These are phyloP conservation scores for Boletales sp. DNA, from an alignment of 768 basidiomycete genomes.

Conservation along the genomic window DNA sequence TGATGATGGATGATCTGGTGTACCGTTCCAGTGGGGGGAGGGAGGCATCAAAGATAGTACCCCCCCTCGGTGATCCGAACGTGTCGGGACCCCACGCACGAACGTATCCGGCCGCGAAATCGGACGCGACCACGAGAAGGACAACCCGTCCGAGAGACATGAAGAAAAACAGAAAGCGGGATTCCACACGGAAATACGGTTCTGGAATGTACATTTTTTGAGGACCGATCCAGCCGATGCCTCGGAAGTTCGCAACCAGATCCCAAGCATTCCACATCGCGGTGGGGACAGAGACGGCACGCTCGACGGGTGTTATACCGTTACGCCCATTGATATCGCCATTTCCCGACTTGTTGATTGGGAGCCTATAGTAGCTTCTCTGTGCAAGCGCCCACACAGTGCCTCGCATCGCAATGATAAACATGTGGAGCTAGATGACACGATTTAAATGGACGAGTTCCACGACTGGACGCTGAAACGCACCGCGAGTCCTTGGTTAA, in stretches of 20 bases:
- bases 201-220: slow-evolving; percentile 11
- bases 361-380: slow-evolving; percentile 11
- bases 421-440: slow-evolving; percentile 20
- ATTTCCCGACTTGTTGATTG: slow-evolving; percentile 2
- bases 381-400: slow-evolving; percentile 18
- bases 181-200: slow-evolving; percentile 15
- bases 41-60: slow-evolving; percentile 36
- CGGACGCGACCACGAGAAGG: slow-evolving; percentile 4
- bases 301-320: background rate
- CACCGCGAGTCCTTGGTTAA: slow-evolving; percentile 24
- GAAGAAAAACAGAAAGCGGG: slow-evolving; percentile 14
- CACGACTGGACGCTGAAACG: background rate
- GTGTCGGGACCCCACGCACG: slow-evolving; percentile 37
- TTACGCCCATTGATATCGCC: background rate
- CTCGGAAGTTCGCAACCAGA: slow-evolving; percentile 21
- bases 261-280: slow-evolving; percentile 29
- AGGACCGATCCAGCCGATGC: slow-evolving; percentile 26
- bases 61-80: slow-evolving; percentile 33
- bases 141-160: slow-evolving; percentile 12
- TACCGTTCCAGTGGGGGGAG: slow-evolving; percentile 33
- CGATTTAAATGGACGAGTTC: background rate
- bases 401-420: slow-evolving; percentile 22
- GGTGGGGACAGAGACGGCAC: background rate
- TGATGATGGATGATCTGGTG: slow-evolving; percentile 42
- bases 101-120: background rate